phyloP scores from a whole-genome alignment of 2,329 filamentous ascomycete genomes.

The Fusarium sublunatum region DNA sequence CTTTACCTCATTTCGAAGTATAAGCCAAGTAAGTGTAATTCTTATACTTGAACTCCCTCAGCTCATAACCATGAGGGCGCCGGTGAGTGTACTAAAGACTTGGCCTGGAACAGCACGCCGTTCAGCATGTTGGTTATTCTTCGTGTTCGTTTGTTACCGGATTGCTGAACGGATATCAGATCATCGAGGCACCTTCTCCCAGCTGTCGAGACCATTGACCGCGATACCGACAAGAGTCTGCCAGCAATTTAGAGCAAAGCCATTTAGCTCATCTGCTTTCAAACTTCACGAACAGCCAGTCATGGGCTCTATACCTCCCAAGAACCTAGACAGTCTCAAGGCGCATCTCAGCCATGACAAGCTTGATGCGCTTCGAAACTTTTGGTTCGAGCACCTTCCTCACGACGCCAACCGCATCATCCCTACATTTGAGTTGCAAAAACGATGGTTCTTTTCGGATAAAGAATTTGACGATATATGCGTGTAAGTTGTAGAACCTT shows the following conservation, averaged over 20 bases:
- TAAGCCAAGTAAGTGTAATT: conserved; percentile 4
- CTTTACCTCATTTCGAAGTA: background rate
- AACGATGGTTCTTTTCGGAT: conserved; percentile 52
- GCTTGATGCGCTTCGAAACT: conserved; percentile 48
- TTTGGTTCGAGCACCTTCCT: conserved; percentile 55
- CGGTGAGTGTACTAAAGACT: conserved; percentile 10
- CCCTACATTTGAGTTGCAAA: conserved; percentile 41
- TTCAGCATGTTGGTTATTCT: conserved; percentile 39
- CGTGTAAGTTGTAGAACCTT: conserved; percentile 43
- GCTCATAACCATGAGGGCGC: conserved; percentile 18
- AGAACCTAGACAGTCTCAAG: conserved; percentile 19
- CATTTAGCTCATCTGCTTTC: conserved; percentile 11
- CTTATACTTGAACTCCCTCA: background rate
- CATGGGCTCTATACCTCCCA: conserved; percentile 9
- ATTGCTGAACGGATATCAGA: conserved; percentile 40
- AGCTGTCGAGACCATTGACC: conserved; percentile 3
- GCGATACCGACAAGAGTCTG: conserved; percentile 10
- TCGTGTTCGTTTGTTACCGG: conserved; percentile 30
- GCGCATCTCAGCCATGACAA: conserved; percentile 45
- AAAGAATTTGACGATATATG: conserved; percentile 52
- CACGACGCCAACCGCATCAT: conserved; percentile 45
- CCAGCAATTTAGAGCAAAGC: background rate
- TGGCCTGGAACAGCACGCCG: conserved; percentile 19
- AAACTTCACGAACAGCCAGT: background rate
- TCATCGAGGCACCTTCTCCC: conserved; percentile 14